Conservation (phyloP, 2,329 filamentous ascomycete species). For the Aspergillus persii region DNA sequence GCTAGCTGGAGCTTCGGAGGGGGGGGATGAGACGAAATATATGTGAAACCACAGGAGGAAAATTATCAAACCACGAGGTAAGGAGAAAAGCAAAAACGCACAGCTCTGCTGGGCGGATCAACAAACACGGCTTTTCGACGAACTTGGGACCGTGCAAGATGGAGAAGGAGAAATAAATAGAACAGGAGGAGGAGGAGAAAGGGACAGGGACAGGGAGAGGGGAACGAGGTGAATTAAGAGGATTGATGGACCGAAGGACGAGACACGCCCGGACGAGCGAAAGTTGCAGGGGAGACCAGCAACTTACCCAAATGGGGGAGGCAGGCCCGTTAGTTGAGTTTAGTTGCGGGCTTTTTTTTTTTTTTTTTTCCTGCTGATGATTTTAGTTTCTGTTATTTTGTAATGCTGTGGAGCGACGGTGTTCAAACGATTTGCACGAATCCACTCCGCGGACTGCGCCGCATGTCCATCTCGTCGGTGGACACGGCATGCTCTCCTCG, state of each 20-base stretch:
- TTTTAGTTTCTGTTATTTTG: constrained; percentile 1
- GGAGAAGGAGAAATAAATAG: constrained; percentile 9
- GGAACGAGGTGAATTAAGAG: constrained; percentile 13
- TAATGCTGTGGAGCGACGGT: constrained; percentile 12
- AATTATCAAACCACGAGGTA: constrained; percentile 20
- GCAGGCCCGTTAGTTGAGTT: constrained; percentile 21
- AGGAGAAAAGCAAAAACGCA: constrained; percentile 16
- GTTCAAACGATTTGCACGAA: constrained; percentile 12
- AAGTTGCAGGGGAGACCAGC: constrained; percentile 16
- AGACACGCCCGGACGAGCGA: constrained; percentile 13
- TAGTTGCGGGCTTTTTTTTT: constrained; percentile 7
- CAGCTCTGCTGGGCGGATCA: constrained; percentile 30
- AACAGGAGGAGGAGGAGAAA: constrained; percentile 10
- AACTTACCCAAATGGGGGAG: constrained; percentile 22
- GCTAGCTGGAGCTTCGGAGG: constrained; percentile 24
- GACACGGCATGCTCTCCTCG: background rate
- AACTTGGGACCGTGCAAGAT: constrained; percentile 12
- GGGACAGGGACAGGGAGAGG: constrained; percentile 6
- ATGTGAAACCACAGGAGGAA: constrained; percentile 23
- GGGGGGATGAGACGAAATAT: constrained; percentile 8
- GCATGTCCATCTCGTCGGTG: background rate
- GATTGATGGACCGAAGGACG: constrained; percentile 14
- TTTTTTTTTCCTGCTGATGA: constrained; percentile 3
- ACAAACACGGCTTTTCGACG: constrained; percentile 10
- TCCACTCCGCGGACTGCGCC: constrained; percentile 7